Evolutionary conservation across 148 eudicot species (phyloP).

Genomic region (Rhododendron simsii): DNA sequence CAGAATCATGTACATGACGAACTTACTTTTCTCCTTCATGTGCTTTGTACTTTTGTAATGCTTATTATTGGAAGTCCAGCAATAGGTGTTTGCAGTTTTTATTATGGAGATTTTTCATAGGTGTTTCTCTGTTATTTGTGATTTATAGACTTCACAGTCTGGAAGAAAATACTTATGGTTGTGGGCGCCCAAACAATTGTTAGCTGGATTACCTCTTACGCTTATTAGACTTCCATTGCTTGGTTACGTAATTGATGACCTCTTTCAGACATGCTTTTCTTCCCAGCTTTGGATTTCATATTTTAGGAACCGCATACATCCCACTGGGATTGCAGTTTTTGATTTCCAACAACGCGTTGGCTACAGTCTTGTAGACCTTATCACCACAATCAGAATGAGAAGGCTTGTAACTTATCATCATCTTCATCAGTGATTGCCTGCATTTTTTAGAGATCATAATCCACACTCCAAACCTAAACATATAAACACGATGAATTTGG

Average conservation of each 20-base stretch:
- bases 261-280: constrained; percentile 48
- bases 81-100: too few relatives aligned
- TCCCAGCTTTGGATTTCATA: constrained; percentile 41
- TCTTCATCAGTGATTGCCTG: constrained; percentile 44
- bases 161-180: neutral
- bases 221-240: constrained; percentile 33
- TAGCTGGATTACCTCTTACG: constrained; percentile 20
- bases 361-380: constrained; percentile 39
- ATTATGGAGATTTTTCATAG: too few relatives aligned
- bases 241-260: constrained; percentile 32
- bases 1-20: too few relatives aligned
- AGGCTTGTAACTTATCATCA: constrained; percentile 20
- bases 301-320: constrained; percentile 41
- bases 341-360: constrained; percentile 42
- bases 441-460: neutral
- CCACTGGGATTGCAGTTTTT: constrained; percentile 58
- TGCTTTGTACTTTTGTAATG: too few relatives aligned
- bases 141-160: too few relatives aligned
- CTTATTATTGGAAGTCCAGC: too few relatives aligned
- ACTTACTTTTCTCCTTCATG: too few relatives aligned
- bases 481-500: neutral
- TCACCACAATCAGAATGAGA: constrained; percentile 27
- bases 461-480: neutral
- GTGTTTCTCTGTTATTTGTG: too few relatives aligned
- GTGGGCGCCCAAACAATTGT: neutral